Conservation (phyloP, 1,139 yeast species). For the Nadsonia starkeyi-henricii region DNA sequence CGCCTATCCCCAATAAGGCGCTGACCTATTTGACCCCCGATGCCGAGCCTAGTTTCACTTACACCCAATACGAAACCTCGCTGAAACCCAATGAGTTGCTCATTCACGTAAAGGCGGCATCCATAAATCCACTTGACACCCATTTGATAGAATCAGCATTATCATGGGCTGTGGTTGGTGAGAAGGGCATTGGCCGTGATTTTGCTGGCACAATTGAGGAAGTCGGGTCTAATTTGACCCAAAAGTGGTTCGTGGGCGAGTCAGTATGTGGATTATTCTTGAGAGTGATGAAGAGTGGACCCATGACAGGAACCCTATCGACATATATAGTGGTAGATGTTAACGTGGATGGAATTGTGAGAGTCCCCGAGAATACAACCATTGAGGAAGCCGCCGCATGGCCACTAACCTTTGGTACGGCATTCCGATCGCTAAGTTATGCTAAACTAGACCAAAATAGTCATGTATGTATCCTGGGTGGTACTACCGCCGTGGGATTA, state of each 20-base stretch:
- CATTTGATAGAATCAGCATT: slow-evolving; percentile 30
- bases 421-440: slow-evolving; percentile 31
- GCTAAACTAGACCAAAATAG: slow-evolving; percentile 19
- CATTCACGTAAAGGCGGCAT: slow-evolving; percentile 43
- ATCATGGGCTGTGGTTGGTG: slow-evolving; percentile 23
- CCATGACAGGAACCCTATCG: slow-evolving; percentile 40
- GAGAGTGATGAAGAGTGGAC: slow-evolving; percentile 23
- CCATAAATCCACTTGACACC: slow-evolving; percentile 58
- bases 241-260: slow-evolving; percentile 36
- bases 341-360: slow-evolving; percentile 26
- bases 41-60: slow-evolving; percentile 19
- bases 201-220: slow-evolving; percentile 50
- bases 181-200: slow-evolving; percentile 55
- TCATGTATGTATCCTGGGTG: slow-evolving; percentile 52
- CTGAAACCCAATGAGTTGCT: slow-evolving; percentile 34
- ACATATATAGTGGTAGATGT: slow-evolving; percentile 32
- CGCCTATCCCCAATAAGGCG: slow-evolving; percentile 11
- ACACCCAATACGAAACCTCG: slow-evolving; percentile 25
- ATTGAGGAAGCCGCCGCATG: slow-evolving; percentile 46
- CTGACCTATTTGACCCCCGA: slow-evolving; percentile 14
- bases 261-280: slow-evolving; percentile 43
- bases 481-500: slow-evolving; percentile 60
- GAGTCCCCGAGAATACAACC: slow-evolving; percentile 35
- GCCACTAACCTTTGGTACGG: slow-evolving; percentile 46
- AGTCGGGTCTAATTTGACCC: slow-evolving; percentile 34